Base-by-base conservation (phyloP, 139 green algal species). In the Ettlia oleoabundans region DNA sequence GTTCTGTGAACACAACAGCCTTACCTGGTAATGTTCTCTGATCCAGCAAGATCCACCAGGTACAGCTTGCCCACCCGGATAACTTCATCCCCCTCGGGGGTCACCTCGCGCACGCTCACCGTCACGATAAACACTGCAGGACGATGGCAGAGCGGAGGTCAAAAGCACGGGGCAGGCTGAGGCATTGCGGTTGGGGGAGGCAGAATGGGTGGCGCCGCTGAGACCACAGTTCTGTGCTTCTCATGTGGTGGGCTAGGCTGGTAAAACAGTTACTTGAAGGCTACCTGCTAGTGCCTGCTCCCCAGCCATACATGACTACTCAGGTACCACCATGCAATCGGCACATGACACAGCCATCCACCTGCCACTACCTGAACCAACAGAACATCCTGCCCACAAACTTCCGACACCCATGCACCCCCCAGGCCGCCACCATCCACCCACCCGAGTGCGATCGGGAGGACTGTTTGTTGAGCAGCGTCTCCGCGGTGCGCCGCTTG, bases 11-110 rank as follows among this genome's bases (percentile, higher is more conserved):
- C n/a, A n/a, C n/a, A n/a, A n/a, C n/a, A n/a, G n/a, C n/a, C 93
- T 3, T 81, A 96, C 80, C 95, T 87, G 32, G 86, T 94, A 75
- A 99, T 96, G 88, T 98, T 98, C 82, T 99, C 97, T 1, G 86
- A 95, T 35, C 97, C 97, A 13, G 97, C 97, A 41, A 99, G 90
- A 82, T 99, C 97, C 67, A 99, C 97, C 35, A 99, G 93, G 90
- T 99, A 98, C 19, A 99, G 90, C 88, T 99, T 99, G 77, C 97
- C 96, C 55, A 95, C 92, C 76, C 98, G 98, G 81, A 99, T 97
- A 3, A 99, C 91, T 70, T 99, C 97, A 84, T 99, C 96, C 13
- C 97, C 97, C 30, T 98, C 94, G 1, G 95, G 83, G 5, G 93
- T 95, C 13, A 92, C 91, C 90, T 99, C 97, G n/a, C 93, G 92